Evolutionary conservation across 441 rosid species (phyloP).

Genomic region (Gossypium aridum): DNA sequence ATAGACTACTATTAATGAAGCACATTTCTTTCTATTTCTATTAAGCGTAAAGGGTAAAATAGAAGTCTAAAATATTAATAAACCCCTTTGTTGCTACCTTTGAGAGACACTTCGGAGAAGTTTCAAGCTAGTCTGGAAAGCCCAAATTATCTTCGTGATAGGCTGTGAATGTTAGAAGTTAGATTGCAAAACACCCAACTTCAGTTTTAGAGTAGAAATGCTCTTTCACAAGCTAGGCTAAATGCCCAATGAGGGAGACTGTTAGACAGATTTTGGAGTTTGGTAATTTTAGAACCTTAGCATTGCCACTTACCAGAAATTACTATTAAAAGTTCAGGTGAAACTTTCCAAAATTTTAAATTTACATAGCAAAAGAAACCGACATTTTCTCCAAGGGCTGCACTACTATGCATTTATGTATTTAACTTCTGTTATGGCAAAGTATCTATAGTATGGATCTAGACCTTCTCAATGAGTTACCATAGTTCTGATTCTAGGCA

Average conservation of each 20-base stretch:
- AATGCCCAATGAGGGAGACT: background rate
- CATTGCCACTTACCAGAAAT: background rate
- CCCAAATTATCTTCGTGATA: background rate
- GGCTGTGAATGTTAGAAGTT: background rate
- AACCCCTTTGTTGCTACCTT: background rate
- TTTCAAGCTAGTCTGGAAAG: background rate
- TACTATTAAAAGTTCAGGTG: background rate
- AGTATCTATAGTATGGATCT: background rate
- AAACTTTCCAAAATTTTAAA: background rate
- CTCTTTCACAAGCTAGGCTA: background rate
- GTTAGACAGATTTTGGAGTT: background rate
- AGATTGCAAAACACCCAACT: background rate
- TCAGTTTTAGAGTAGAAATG: background rate
- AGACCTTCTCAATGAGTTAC: background rate
- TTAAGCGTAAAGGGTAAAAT: background rate
- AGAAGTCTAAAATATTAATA: background rate
- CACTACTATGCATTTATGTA: background rate
- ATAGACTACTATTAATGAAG: background rate
- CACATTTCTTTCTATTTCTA: background rate
- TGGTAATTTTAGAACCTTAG: background rate
- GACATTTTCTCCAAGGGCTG: background rate
- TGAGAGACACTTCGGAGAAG: background rate
- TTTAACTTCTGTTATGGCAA: background rate
- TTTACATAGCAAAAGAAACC: background rate
- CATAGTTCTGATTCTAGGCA: background rate